A percentile compares a stretch with the other conserved stretches of the same genome.
phyloP scores from a whole-genome alignment of 139 green algal genomes.

The Klebsormidium nitens region DNA sequence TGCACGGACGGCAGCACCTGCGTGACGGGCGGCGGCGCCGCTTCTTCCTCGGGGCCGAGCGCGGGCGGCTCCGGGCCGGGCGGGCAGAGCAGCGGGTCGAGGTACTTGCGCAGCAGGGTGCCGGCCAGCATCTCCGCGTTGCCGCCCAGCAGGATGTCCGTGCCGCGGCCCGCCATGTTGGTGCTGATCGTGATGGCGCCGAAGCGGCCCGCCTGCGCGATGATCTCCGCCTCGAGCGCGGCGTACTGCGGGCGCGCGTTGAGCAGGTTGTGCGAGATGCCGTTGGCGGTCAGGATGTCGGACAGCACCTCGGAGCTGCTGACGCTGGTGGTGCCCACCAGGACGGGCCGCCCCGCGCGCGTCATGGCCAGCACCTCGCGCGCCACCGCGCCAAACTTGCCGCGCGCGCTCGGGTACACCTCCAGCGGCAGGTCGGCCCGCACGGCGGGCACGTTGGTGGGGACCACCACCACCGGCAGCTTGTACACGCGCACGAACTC shows the following conservation, averaged over 20 bases:
- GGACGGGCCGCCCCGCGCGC: constrained; percentile 58
- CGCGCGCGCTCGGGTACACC: constrained; percentile 46
- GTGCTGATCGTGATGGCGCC: constrained; percentile 72
- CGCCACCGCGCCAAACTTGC: constrained; percentile 43
- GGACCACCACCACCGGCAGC: constrained; percentile 65
- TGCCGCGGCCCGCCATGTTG: constrained; percentile 73
- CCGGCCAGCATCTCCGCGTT: constrained; percentile 54
- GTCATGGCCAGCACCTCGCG: constrained; percentile 29
- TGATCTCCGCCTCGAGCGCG: constrained; percentile 66
- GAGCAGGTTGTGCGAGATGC: constrained; percentile 67
- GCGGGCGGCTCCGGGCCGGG: too few relatives aligned
- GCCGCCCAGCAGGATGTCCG: constrained; percentile 76
- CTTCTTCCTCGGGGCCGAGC: neutral
- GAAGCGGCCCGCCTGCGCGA: constrained; percentile 55
- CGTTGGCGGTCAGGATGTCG: constrained; percentile 49
- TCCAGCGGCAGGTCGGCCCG: constrained; percentile 55
- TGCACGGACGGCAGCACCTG: too few relatives aligned
- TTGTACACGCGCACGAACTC: constrained; percentile 60
- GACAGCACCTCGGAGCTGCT: constrained; percentile 49
- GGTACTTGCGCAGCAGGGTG: neutral
- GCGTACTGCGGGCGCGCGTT: constrained; percentile 73
- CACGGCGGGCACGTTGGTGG: constrained; percentile 63
- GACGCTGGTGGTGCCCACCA: constrained; percentile 84
- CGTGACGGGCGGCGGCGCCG: too few relatives aligned
- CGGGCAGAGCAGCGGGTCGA: neutral